These are phyloP conservation scores for Blumeria graminis DNA, from an alignment of 2,329 filamentous ascomycete species.

Conservation along the genomic window DNA sequence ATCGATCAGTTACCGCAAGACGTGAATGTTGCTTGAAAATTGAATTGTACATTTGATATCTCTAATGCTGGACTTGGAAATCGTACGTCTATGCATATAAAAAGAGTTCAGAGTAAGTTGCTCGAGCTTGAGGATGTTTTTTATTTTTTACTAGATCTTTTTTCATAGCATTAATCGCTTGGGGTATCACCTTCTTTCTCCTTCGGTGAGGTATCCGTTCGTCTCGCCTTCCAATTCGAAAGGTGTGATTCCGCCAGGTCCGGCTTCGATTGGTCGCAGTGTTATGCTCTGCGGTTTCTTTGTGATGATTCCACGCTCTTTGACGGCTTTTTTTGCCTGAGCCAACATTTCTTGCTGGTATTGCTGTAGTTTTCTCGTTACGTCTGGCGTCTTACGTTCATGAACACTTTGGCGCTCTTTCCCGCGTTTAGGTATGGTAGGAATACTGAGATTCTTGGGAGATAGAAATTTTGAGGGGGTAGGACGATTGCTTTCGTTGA, in stretches of 20 bases:
- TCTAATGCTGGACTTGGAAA: no score
- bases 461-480: conserved; percentile 7
- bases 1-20: no score
- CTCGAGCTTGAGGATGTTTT: no score
- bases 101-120: no score
- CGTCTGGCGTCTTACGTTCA: conserved; percentile 17
- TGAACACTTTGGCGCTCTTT: conserved; percentile 8
- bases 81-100: no score
- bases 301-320: conserved; percentile 7
- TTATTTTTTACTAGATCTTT: no score
- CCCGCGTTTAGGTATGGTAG: conserved; percentile 11
- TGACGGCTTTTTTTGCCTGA: conserved; percentile 24
- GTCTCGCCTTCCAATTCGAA: conserved; percentile 25
- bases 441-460: conserved; percentile 12
- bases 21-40: no score
- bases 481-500: conserved; percentile 16
- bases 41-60: no score
- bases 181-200: no score
- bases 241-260: conserved; percentile 35
- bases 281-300: conserved; percentile 23
- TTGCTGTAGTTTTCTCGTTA: conserved; percentile 26
- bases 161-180: no score
- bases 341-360: conserved; percentile 38
- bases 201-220: not conserved
- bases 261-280: conserved; percentile 26